Percentiles rank a stretch among this genome's conserved stretches.
phyloP scores from a whole-genome alignment of 2,329 filamentous ascomycete genomes.

The Fusarium sp. region DNA sequence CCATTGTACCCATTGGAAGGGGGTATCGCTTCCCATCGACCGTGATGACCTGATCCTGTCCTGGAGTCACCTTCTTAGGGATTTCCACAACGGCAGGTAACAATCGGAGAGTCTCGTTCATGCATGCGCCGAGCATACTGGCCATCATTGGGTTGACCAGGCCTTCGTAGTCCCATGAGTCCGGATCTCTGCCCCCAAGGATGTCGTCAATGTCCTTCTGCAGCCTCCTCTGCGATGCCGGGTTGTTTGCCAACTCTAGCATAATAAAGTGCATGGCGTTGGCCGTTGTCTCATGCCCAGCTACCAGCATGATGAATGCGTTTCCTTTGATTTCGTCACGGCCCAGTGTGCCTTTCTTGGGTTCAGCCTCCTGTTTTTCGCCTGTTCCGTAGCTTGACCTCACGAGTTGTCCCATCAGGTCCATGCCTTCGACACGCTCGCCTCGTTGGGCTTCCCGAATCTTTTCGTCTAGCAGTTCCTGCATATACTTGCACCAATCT shows the following conservation, averaged over 20 bases:
- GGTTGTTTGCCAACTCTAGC: constrained; percentile 75
- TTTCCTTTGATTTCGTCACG: constrained; percentile 79
- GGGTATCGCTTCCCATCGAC: constrained; percentile 69
- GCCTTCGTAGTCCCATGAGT: constrained; percentile 78
- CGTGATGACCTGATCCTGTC: constrained; percentile 67
- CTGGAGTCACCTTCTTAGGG: constrained; percentile 71
- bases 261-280: constrained; percentile 80
- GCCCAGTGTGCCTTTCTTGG: constrained; percentile 56
- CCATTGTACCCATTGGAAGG: constrained; percentile 67
- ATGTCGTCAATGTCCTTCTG: constrained; percentile 78
- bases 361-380: constrained; percentile 2
- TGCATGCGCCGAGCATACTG: constrained; percentile 77
- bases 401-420: constrained; percentile 65
- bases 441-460: constrained; percentile 54
- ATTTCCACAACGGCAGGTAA: constrained; percentile 79
- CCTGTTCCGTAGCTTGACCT: constrained; percentile 53
- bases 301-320: constrained; percentile 75
- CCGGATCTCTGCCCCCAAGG: constrained; percentile 68
- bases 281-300: constrained; percentile 85
- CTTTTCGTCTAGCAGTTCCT: constrained; percentile 75
- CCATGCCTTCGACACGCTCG: constrained; percentile 59
- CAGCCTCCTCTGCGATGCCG: constrained; percentile 71
- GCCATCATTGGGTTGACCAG: constrained; percentile 74
- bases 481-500: constrained; percentile 78
- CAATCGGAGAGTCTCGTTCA: constrained; percentile 82